Evolutionary conservation across 2,329 filamentous ascomycete genomes (phyloP), one percentile per base, ranked within the genome.

Genomic region (Rugonectria rugulosa): DNA sequence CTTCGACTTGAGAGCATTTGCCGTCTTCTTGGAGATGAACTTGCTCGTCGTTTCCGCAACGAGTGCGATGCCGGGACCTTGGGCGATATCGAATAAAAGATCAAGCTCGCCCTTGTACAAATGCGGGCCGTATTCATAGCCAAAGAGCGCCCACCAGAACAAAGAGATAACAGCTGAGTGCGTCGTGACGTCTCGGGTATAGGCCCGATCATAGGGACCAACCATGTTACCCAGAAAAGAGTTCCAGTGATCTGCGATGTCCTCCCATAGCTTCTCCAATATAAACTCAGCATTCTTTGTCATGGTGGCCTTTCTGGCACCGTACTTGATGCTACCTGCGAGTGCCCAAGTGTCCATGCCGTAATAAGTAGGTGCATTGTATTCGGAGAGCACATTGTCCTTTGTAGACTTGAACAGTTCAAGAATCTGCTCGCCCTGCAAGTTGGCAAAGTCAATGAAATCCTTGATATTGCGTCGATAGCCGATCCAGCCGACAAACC

Each of bases 101-200:
- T 79, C 76, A 4, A 63, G 49, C 26, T 79, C 74, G 6, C 71
- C 67, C 46, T 73, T 73, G 27, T 69, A 70, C 2, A 75, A 73
- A 21, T 73, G 68, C 0, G 73, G 73, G 0, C 74, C 73, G 40
- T 70, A 71, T 4, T 72, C 70, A 34, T 74, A 70, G 0, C 76
- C 77, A 46, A 71, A 78, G 9, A 79, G 59, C 5, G 74, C 72
- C 77, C 77, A 79, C 66, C 71, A 76, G 58, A 72, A 77, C 47
- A 76, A 64, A 10, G 72, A 70, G n/a, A 78, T 59, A 32, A 78
- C 74, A 1, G 75, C 67, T 2, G 72, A 74, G 55, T 79, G 74
- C 5, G 65, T 65, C 1, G 73, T 73, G 8, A 54, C 17, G 36
- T 65, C 63, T 2, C 63, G 60, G 3, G 58, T 65, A 36, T 65